A percentile compares a stretch with the other conserved stretches of the same genome.
phyloP scores from a whole-genome alignment of 352 stramenopile species.

The Blastocystis sp. region DNA sequence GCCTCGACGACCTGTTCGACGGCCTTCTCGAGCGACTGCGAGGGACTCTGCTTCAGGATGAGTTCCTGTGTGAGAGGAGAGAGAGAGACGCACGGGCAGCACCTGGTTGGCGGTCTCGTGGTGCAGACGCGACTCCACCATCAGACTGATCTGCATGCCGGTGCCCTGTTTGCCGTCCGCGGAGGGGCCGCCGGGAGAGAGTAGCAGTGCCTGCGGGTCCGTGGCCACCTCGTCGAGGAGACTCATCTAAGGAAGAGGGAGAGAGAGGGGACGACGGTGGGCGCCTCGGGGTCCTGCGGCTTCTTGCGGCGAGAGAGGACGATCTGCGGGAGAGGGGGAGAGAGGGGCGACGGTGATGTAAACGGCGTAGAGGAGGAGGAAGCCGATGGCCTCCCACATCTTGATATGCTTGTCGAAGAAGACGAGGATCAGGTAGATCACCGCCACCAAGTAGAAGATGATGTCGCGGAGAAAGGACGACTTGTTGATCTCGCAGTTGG shows the following conservation, averaged over 20 bases:
- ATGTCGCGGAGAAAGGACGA: conserved; percentile 60
- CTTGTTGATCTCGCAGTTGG: conserved; percentile 49
- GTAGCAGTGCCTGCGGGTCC: background rate
- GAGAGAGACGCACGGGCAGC: background rate
- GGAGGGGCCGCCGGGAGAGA: background rate
- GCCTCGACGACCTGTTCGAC: background rate
- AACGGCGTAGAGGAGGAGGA: conserved; percentile 65
- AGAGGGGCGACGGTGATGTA: conserved; percentile 62
- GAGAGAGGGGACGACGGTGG: background rate
- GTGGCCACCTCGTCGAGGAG: background rate
- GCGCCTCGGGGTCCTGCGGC: background rate
- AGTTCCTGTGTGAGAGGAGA: background rate
- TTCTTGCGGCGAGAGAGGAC: conserved; percentile 1
- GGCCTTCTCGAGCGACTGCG: background rate
- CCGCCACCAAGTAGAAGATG: conserved; percentile 54
- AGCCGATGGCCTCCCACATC: conserved; percentile 58
- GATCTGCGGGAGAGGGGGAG: background rate
- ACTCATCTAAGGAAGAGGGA: background rate
- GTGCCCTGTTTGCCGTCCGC: conserved; percentile 46
- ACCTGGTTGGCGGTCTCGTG: background rate
- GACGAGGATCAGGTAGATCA: conserved; percentile 43
- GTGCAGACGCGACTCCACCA: conserved; percentile 18
- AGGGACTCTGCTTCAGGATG: conserved; percentile 25
- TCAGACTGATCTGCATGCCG: conserved; percentile 50
- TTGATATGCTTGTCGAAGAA: conserved; percentile 60